Evolutionary conservation across 2,329 filamentous ascomycete genomes (phyloP), one percentile per base, ranked within the genome.

Genomic region (Dothiorella sarmentorum): DNA sequence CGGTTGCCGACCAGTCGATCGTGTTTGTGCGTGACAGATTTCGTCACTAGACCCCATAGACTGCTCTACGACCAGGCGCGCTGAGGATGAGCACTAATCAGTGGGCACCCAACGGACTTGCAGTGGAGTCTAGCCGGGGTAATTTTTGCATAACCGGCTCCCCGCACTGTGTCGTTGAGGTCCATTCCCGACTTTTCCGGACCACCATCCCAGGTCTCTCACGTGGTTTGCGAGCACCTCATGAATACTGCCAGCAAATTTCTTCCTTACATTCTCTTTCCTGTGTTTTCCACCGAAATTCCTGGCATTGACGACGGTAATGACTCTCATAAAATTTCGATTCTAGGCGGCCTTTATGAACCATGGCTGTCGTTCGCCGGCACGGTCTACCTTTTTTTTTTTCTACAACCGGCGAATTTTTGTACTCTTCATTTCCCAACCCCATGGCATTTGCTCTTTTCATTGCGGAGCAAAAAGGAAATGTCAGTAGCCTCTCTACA

Each of bases 1-100:
- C 22, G 11, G 38, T 35, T 45, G 47, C 29, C n/a, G 37, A 44
- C 35, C 29, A 43, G 45, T 42, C 45, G 22, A 38, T 43, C 26
- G 29, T 44, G 26, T 52, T 51, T 59, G 33, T 43, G 45, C 57
- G 33, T 51, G 56, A 45, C 57, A 52, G 47, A 44, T 52, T 59
- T 52, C 57, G 57, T 59, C 47, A 52, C 37, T 59, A 59, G 57
- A 59, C 24, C 37, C 37, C 38, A 58, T 59, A 59, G 57, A 59
- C 57, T 38, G 45, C 57, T 53, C 57, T 53, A 40, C 45, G 47
- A 53, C 31, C 45, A 26, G 45, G 47, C 47, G 47, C 57, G 24
- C 40, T 37, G 38, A 42, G 47, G 57, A 53, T 49, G 49, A 53
- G 40, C 49, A 49, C 47, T 59, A 53, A 59, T 59, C 18, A 45